A percentile compares a stretch with the other conserved stretches of the same genome.
Evolutionary conservation across 2,329 filamentous ascomycete genomes (phyloP).

Genomic region (Pyrenophora tritici-repentis): DNA sequence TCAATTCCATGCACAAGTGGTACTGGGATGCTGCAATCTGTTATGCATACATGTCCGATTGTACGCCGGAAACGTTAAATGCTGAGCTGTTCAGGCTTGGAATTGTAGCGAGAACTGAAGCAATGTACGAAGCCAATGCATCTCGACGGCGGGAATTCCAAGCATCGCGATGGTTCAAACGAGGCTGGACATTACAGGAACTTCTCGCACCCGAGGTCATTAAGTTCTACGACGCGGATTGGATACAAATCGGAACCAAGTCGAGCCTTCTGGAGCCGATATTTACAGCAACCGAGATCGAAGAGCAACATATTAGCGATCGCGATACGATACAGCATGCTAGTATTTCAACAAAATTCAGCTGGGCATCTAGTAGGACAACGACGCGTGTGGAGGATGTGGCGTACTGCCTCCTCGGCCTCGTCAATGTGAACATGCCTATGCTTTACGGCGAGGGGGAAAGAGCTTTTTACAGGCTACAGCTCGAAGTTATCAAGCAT

Average conservation of each 20-base stretch:
- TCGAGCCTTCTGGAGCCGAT: no score
- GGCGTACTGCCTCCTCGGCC: constrained; percentile 27
- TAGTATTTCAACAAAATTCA: no score
- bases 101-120: no score
- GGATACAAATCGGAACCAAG: no score
- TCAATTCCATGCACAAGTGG: constrained; percentile 3
- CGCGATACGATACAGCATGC: no score
- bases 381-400: constrained; percentile 28
- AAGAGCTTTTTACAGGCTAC: constrained; percentile 21
- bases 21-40: neutral
- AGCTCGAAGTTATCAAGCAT: constrained; percentile 32
- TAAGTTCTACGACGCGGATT: neutral
- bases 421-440: constrained; percentile 28
- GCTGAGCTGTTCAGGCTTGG: no score
- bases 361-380: constrained; percentile 23
- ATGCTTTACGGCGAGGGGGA: constrained; percentile 26
- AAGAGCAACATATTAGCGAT: no score
- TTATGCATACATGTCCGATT: constrained; percentile 4
- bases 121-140: no score
- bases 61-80: neutral
- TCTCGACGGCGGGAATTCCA: neutral
- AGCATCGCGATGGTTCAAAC: constrained; percentile 1
- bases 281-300: no score
- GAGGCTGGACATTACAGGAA: constrained; percentile 5
- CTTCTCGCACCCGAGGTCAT: neutral